Evolutionary conservation across 352 stramenopile genomes (phyloP).

Genomic region (Lagenidium sp.): DNA sequence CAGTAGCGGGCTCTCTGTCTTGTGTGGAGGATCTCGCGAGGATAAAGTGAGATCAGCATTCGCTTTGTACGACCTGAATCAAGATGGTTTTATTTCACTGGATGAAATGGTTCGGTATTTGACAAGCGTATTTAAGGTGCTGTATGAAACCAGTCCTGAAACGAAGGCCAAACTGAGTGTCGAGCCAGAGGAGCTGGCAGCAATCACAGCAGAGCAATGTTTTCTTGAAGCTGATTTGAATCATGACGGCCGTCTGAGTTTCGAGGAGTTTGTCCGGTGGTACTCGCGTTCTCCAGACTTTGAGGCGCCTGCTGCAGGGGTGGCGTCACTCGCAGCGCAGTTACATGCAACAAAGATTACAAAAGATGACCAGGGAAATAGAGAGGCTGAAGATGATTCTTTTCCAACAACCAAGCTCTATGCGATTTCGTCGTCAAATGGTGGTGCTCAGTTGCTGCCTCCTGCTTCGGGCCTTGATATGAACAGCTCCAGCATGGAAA

Average conservation of each 20-base stretch:
- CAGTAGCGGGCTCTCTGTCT: slow-evolving; percentile 67
- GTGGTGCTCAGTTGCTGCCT: slow-evolving; percentile 1
- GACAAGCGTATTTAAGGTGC: slow-evolving; percentile 77
- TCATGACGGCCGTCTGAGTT: slow-evolving; percentile 68
- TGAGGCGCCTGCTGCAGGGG: slow-evolving; percentile 24
- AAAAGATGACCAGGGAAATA: not conserved
- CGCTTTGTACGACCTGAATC: slow-evolving; percentile 80
- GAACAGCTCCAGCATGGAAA: slow-evolving; percentile 73
- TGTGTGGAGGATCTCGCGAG: slow-evolving; percentile 71
- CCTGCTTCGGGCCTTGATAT: slow-evolving; percentile 27
- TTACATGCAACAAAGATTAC: slow-evolving; percentile 1
- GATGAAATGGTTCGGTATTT: slow-evolving; percentile 88
- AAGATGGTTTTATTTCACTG: slow-evolving; percentile 77
- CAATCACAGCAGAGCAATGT: slow-evolving; percentile 76
- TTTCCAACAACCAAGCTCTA: slow-evolving; percentile 11
- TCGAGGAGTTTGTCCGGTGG: slow-evolving; percentile 84
- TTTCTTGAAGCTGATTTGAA: slow-evolving; percentile 82
- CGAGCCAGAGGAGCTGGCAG: slow-evolving; percentile 58
- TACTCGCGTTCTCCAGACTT: slow-evolving; percentile 58
- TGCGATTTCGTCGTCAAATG: not conserved
- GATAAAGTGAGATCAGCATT: slow-evolving; percentile 85
- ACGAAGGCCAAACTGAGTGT: slow-evolving; percentile 48
- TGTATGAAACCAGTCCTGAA: slow-evolving; percentile 73
- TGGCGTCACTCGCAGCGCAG: slow-evolving; percentile 11
- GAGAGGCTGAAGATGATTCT: slow-evolving; percentile 1